A percentile compares a stretch with the other conserved stretches of the same genome.
Evolutionary conservation across 768 basidiomycete species (phyloP).

Genomic region (Boletus sp.): DNA sequence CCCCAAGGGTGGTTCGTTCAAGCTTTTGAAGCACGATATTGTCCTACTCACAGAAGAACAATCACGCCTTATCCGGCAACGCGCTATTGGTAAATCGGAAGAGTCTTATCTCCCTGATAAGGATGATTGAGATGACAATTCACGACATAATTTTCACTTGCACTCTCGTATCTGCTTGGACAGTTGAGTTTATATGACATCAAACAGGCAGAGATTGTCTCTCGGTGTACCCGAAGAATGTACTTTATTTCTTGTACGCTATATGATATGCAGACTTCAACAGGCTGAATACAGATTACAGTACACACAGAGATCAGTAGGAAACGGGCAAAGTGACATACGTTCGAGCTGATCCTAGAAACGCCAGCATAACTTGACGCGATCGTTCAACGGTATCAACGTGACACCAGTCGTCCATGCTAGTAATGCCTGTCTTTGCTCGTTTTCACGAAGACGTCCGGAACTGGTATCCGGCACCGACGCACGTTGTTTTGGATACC

Average conservation of each 20-base stretch:
- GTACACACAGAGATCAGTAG: neutral
- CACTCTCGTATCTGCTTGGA: neutral
- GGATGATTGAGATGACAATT: neutral
- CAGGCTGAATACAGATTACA: neutral
- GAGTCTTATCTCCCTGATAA: neutral
- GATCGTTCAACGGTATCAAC: constrained; percentile 32
- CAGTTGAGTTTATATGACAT: neutral
- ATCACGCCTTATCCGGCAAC: constrained; percentile 31
- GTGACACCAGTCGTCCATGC: constrained; percentile 39
- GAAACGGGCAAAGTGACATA: neutral
- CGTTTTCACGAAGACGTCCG: constrained; percentile 33
- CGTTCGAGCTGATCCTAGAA: neutral
- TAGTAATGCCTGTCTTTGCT: constrained; percentile 35
- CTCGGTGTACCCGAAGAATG: neutral
- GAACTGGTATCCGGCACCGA: constrained; percentile 41
- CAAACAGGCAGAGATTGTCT: neutral
- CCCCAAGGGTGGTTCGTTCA: constrained; percentile 45
- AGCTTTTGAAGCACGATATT: constrained; percentile 46
- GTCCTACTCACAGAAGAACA: constrained; percentile 44
- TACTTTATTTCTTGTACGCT: neutral
- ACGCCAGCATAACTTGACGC: constrained; percentile 24
- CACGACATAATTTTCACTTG: neutral
- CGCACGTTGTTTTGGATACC: too few relatives aligned
- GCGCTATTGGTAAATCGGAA: constrained; percentile 12
- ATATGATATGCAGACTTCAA: neutral